Conservation (phyloP, 225 moss, liverwort and hornwort species). For the Takakia lepidozioides region DNA sequence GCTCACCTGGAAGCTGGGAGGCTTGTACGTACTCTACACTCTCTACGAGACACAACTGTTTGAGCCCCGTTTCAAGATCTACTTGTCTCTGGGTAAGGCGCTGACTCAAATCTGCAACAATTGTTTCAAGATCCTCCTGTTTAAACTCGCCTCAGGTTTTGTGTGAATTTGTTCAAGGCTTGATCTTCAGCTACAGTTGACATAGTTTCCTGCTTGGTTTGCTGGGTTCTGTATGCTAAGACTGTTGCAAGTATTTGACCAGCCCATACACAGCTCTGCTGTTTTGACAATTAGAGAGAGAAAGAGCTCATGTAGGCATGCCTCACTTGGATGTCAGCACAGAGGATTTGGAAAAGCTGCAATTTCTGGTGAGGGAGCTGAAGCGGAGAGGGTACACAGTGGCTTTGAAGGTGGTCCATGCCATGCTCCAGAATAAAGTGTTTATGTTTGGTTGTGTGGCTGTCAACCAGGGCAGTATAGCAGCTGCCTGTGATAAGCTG, state of each 20-base stretch:
- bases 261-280: too few relatives aligned
- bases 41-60: conserved; percentile 74
- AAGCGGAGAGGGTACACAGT: conserved; percentile 26
- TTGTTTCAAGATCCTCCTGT: too few relatives aligned
- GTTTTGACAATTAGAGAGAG: too few relatives aligned
- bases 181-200: too few relatives aligned
- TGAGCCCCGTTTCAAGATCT: conserved; percentile 51
- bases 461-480: conserved; percentile 80
- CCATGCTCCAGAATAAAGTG: conserved; percentile 54
- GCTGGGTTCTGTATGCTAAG: too few relatives aligned
- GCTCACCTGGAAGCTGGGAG: conserved; percentile 50
- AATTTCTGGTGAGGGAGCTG: conserved; percentile 48
- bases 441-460: conserved; percentile 88
- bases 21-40: conserved; percentile 66
- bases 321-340: conserved; percentile 1
- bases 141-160: too few relatives aligned
- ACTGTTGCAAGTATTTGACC: too few relatives aligned
- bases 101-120: neutral
- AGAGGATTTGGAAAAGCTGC: conserved; percentile 69
- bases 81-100: conserved; percentile 43
- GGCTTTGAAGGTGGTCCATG: conserved; percentile 58
- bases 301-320: too few relatives aligned
- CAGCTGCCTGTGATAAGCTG: conserved; percentile 63
- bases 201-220: too few relatives aligned
- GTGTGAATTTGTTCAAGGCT: too few relatives aligned